Base-by-base conservation (phyloP, 148 eudicot genomes). In the Amaranthus hypochondriacus region DNA sequence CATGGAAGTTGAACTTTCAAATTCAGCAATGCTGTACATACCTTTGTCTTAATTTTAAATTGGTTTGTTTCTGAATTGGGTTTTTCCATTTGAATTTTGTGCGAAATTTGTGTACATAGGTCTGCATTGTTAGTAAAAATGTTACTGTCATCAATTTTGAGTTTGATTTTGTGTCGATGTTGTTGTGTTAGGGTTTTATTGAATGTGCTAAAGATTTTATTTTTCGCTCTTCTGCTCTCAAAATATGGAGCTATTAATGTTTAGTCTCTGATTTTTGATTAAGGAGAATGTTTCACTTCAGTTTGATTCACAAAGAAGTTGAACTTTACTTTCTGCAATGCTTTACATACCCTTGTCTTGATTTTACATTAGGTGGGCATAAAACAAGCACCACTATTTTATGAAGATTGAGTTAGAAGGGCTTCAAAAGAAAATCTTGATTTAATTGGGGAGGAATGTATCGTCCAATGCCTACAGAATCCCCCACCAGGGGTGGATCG, bases 401-500 rank as follows among this genome's bases (percentile, higher is more conserved):
- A 49, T 59, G 39, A 62, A 48, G 51, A 56, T 69, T 51, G 60
- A 62, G 79, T 59, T 70, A 70, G 79, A 74, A 68, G 77, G 46
- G 9, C 55, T 66, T 58, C 9, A 13, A 6, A 57, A 52, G 65
- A 51, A 68, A 61, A 69, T 43, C 15, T 63, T 28, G 39, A 28
- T 71, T 77, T 74, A 56, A 76, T 73, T 72, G 55, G 79, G 61
- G 76, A 68, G 72, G 68, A 77, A 91, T 89, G 93, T 82, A 89
- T 79, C 81, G 71, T 64, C 79, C 92, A 52, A 81, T 87, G 78
- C 68, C 87, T n/a, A 81, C 88, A 13, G 78, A 80, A 63, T 77
- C 90, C 71, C 78, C 90, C 71, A 86, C 87, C 55, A 83, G 88
- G 70, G 96, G 86, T 70, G 98, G 92, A 72, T 79, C 83, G 15